Conservation (phyloP, 139 green algal species). For the Asterochloris erici region DNA sequence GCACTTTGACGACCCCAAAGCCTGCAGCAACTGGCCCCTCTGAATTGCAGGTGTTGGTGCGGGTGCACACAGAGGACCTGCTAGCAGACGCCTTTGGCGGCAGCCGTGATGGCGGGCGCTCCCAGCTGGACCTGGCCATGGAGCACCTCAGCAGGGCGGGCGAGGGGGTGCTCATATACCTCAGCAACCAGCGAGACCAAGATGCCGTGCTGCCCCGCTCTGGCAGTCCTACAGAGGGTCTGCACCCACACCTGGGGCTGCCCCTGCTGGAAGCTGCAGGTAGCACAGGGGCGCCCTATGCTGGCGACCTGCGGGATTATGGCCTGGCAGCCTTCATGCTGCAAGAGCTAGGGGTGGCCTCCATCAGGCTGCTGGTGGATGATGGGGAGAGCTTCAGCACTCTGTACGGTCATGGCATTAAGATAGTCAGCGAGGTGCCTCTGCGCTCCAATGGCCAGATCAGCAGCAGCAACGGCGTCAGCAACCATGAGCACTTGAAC, state of each 20-base stretch:
- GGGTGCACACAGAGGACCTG: conserved; percentile 38
- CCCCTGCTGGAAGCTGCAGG: conserved; percentile 22
- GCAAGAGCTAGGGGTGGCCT: conserved; percentile 28
- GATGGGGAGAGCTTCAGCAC: neutral
- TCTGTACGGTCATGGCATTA: too few relatives aligned
- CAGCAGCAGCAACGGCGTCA: too few relatives aligned
- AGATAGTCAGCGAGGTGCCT: too few relatives aligned
- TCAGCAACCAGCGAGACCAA: conserved; percentile 37
- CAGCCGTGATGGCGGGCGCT: conserved; percentile 14
- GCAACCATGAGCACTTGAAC: too few relatives aligned
- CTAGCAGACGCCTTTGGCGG: conserved; percentile 48
- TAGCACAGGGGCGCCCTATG: neutral
- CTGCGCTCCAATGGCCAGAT: too few relatives aligned
- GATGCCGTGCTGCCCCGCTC: too few relatives aligned
- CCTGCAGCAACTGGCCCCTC: too few relatives aligned
- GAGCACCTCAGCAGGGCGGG: conserved; percentile 20
- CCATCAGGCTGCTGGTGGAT: conserved; percentile 29
- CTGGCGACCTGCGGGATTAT: conserved; percentile 25
- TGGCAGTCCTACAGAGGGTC: neutral
- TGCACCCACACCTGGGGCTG: neutral
- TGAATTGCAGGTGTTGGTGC: conserved; percentile 17
- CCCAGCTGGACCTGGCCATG: conserved; percentile 49
- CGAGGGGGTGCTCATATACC: conserved; percentile 60
- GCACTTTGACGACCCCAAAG: too few relatives aligned
- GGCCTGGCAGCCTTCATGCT: conserved; percentile 54